A percentile compares a stretch with the other conserved stretches of the same genome.
These are phyloP conservation scores for Phaeolepiota aurea DNA, from an alignment of 768 basidiomycete genomes.

Conservation along the genomic window DNA sequence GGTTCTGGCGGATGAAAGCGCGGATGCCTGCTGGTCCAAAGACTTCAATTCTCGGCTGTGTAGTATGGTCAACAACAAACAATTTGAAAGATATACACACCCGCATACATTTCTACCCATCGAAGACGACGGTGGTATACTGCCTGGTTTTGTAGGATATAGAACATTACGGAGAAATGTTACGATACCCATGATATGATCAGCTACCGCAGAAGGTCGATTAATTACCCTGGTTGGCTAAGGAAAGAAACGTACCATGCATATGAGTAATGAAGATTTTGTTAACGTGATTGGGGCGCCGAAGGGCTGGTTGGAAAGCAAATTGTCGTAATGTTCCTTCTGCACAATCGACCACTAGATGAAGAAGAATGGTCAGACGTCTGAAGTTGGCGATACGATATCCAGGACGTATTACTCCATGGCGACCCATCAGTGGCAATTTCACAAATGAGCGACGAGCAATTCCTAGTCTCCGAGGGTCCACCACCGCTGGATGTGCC, in stretches of 20 bases:
- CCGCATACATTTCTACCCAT: conserved; percentile 15
- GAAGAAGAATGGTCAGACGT: conserved; percentile 7
- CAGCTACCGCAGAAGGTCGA: conserved; percentile 28
- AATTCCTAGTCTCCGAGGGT: conserved; percentile 63
- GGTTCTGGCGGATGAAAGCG: conserved; percentile 59
- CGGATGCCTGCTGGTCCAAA: conserved; percentile 80
- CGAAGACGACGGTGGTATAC: conserved; percentile 3
- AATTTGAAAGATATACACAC: background rate
- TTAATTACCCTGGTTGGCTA: too few relatives aligned
- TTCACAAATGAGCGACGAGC: conserved; percentile 65
- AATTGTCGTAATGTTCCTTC: conserved; percentile 76
- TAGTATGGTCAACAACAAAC: background rate
- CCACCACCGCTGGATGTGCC: conserved; percentile 77
- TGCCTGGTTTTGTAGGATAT: conserved; percentile 22
- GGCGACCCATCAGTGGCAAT: conserved; percentile 43
- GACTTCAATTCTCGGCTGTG: conserved; percentile 52
- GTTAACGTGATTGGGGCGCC: conserved; percentile 28
- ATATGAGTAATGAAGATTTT: conserved; percentile 84
- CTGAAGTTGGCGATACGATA: conserved; percentile 1
- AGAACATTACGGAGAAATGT: conserved; percentile 57
- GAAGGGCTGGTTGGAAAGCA: conserved; percentile 36
- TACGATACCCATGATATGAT: conserved; percentile 70
- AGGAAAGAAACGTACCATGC: conserved; percentile 44
- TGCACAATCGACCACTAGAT: conserved; percentile 76
- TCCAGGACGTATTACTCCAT: conserved; percentile 50